Conservation (phyloP, 352 stramenopile species). For the Phytophthora foliorum region DNA sequence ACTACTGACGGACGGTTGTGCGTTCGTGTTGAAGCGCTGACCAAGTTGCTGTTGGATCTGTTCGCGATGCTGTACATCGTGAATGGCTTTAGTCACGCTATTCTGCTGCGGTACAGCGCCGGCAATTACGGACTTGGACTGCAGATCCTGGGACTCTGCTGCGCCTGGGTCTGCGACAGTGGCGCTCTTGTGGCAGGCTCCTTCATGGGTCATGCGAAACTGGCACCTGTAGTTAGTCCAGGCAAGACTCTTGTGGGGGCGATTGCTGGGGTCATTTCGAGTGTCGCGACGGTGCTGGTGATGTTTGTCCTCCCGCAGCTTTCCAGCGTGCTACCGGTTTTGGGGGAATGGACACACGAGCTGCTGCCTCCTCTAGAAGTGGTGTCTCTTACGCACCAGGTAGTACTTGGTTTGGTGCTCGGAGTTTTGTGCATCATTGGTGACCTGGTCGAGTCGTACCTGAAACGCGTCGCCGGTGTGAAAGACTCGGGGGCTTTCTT, state of each 20-base stretch:
- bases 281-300: conserved; percentile 54
- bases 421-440: conserved; percentile 72
- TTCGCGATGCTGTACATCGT: conserved; percentile 71
- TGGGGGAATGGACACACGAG: conserved; percentile 26
- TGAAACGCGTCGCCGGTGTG: conserved; percentile 75
- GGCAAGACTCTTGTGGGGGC: conserved; percentile 74
- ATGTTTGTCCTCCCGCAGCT: conserved; percentile 47
- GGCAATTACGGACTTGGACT: conserved; percentile 59
- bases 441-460: conserved; percentile 73
- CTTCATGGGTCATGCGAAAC: conserved; percentile 62
- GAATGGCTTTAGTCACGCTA: conserved; percentile 66
- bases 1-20: conserved; percentile 6
- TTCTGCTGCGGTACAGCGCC: conserved; percentile 64
- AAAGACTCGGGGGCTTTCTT: conserved; percentile 83
- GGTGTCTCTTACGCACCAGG: conserved; percentile 46
- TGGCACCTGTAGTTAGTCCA: conserved; percentile 75
- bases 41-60: conserved; percentile 59
- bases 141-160: conserved; percentile 70
- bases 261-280: conserved; percentile 60
- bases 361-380: conserved; percentile 40
- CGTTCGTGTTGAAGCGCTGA: conserved; percentile 23
- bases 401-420: conserved; percentile 54
- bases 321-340: conserved; percentile 15
- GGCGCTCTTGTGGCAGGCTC: conserved; percentile 66
- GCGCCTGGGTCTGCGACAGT: conserved; percentile 77